Evolutionary conservation across 177 flowering plant species (phyloP), one percentile per base, ranked within the genome.

Genomic region (Vitis hybrid): DNA sequence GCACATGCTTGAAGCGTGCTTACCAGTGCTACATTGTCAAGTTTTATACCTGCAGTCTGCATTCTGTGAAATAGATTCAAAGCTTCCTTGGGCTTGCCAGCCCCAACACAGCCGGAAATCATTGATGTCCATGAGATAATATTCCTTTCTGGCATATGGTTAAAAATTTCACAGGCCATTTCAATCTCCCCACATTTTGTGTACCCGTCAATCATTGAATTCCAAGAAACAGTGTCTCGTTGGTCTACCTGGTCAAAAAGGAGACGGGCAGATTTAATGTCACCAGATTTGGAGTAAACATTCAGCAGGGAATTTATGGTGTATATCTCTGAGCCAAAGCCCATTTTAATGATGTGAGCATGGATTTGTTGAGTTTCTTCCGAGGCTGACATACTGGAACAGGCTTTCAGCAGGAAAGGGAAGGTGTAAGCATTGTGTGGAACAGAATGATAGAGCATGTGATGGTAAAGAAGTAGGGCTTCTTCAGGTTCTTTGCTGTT

Each of bases 121-220:
- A 79, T 68, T 13, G 75, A 65, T 9, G 73, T 73, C 82, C 82
- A 79, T n/a, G 77, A 73, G 53, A 79, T 60, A 31, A 64, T 62
- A 67, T 71, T 76, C 62, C 71, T 56, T 19, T 18, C 64, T 12
- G 75, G 75, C 82, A 79, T 79, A 59, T 68, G 52, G 58, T 70
- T 51, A 19, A 75, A 78, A 57, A 75, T 8, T 39, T 53, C 50
- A 3, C 61, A 68, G 18, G 79, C 82, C n/a, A 9, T 13, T 14
- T 58, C 22, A 1, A 73, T 20, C 10, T 67, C 45, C 5, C 74
- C 74, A 22, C 67, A 58, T 20, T 73, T 76, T n/a, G 52, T 45
- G 65, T 70, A 76, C 39, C 77, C 79, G 52, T 68, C 65, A 29
- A 79, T 49, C 70, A 79, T 79, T 33, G 78, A 49, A 63, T 76